Evolutionary conservation across 768 basidiomycete species (phyloP), one percentile per base, ranked within the genome.

Genomic region (Termitomyces sp.): DNA sequence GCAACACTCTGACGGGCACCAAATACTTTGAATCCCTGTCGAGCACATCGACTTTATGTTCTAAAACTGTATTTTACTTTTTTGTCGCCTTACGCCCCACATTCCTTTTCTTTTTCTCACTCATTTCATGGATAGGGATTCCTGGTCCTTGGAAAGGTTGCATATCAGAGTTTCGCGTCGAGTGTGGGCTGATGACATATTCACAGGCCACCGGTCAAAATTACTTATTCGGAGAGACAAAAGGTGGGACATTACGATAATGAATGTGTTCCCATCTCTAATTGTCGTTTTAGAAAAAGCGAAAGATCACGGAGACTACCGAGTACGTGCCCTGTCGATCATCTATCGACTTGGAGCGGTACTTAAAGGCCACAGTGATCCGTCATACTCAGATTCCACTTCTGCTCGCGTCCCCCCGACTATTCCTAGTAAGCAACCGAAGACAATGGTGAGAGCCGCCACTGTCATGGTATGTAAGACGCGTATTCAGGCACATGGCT

Each of bases 181-280:
- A 35, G 21, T 45, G 9, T 35, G 45, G 28, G 30, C 22, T 59
- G 19, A 53, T 57, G 2, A 57, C 40, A 30, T 38, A 45, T 43
- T 58, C 22, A n/a, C 28, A 59, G 57, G 54, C 59, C 55, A 48
- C 47, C 52, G 7, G 65, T 65, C 22, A 71, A 65, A 55, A 55
- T 65, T 42, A 73, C 70, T 5, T 71, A 73, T 60, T 63, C 68
- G 58, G 68, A 67, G 45, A 66, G 67, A 62, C 67, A 67, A 64
- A 74, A 74, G 69, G 72, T 70, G 60, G 44, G 43, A 47, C 19
- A 35, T 14, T 24, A 58, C 46, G 45, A 14, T 51, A 54, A 51
- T 54, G 40, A 55, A 28, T 42, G 35, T 28, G 17, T n/a, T n/a
- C 1, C 22, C 47, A 15, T 28, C 41, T 45, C 57, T 59, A 55